Percentiles rank a stretch among this genome's conserved stretches.
Evolutionary conservation across 495 filamentous ascomycete species (phyloP).

Genomic region (Trichoderma asperelloides): DNA sequence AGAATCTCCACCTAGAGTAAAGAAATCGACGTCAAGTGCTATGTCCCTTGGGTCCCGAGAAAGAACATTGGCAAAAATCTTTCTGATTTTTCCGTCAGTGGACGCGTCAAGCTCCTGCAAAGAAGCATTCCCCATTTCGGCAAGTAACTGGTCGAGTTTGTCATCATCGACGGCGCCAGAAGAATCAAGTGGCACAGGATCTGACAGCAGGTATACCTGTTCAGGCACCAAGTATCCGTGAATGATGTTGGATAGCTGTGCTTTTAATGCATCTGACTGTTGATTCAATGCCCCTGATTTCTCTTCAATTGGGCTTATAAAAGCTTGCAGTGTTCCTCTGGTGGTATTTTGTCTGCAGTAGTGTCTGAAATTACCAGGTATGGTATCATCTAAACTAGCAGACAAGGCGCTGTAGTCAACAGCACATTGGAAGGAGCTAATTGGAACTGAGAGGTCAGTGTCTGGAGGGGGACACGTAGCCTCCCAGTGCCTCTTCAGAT

Average conservation of each 20-base stretch:
- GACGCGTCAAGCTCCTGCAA: constrained; percentile 11
- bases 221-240: constrained; percentile 26
- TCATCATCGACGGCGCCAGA: constrained; percentile 22
- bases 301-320: neutral
- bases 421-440: constrained; percentile 17
- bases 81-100: constrained; percentile 22
- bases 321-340: neutral
- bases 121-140: constrained; percentile 12
- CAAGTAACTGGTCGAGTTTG: constrained; percentile 17
- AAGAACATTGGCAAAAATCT: constrained; percentile 25
- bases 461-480: constrained; percentile 28
- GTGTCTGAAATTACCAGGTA: neutral
- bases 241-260: neutral
- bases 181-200: constrained; percentile 20
- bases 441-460: constrained; percentile 21
- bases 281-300: neutral
- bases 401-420: neutral
- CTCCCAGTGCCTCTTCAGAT: constrained; percentile 24
- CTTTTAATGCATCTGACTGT: constrained; percentile 3
- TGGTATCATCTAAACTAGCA: neutral
- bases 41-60: constrained; percentile 20
- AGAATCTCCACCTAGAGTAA: constrained; percentile 37
- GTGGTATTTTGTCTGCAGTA: neutral
- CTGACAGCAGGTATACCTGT: constrained; percentile 19
- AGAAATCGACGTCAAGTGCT: constrained; percentile 27